Evolutionary conservation across 129 eudicot species (phyloP).

Genomic region (Helianthus tuberosus): DNA sequence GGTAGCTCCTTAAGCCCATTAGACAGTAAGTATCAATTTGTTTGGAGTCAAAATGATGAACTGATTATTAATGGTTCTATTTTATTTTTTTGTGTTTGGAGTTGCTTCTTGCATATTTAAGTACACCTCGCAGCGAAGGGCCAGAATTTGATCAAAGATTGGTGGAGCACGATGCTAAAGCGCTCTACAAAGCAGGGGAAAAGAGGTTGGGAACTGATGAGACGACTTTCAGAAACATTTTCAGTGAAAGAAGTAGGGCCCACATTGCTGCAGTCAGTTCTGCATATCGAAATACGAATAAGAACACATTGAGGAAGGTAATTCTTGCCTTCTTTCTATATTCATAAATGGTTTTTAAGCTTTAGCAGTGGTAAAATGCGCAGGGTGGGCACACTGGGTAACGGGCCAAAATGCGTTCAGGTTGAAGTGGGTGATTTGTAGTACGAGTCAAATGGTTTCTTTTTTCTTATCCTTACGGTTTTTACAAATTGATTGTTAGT

Average conservation of each 20-base stretch:
- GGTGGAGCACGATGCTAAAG: slow-evolving; percentile 65
- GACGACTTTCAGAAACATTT: slow-evolving; percentile 59
- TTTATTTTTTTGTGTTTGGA: slow-evolving; percentile 19
- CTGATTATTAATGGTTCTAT: neutral
- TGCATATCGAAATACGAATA: slow-evolving; percentile 49
- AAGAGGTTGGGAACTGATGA: slow-evolving; percentile 85
- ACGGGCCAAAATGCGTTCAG: neutral
- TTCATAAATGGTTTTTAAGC: no score
- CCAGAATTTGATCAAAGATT: slow-evolving; percentile 56
- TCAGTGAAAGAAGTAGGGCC: slow-evolving; percentile 69
- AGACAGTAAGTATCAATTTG: neutral
- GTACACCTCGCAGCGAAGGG: slow-evolving; percentile 65
- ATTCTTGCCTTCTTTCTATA: neutral
- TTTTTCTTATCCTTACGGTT: neutral
- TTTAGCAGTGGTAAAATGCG: no score
- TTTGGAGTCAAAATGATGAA: neutral
- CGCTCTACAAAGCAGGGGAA: slow-evolving; percentile 83
- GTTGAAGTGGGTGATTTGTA: neutral
- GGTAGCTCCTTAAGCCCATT: slow-evolving; percentile 38
- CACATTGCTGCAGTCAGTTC: slow-evolving; percentile 64
- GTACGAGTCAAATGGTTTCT: neutral
- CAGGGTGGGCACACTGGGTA: neutral
- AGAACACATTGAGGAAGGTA: slow-evolving; percentile 64
- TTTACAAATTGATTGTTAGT: neutral
- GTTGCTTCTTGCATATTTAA: slow-evolving; percentile 73